These are phyloP conservation scores for Thuja plicata DNA, from an alignment of 83 land plant species.

Conservation along the genomic window DNA sequence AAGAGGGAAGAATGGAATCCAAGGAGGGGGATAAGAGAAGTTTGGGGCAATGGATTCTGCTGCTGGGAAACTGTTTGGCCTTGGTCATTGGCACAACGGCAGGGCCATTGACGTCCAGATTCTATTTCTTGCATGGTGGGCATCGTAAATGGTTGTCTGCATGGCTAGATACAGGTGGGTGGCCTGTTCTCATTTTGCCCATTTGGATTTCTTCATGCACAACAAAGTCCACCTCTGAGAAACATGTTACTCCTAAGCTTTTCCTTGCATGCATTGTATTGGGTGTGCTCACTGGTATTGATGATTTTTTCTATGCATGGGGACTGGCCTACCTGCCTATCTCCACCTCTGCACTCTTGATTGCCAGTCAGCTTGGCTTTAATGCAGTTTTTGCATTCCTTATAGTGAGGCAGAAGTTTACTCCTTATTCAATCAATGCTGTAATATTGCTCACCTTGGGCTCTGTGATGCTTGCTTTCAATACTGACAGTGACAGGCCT, in stretches of 20 bases:
- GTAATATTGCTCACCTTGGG: slow-evolving; percentile 25
- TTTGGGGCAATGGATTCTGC: background rate
- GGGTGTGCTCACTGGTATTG: slow-evolving; percentile 30
- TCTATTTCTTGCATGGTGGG: slow-evolving; percentile 59
- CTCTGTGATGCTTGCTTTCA: slow-evolving; percentile 24
- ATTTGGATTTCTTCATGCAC: slow-evolving; percentile 13
- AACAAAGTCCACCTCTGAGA: background rate
- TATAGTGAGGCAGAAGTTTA: slow-evolving; percentile 30
- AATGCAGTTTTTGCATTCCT: slow-evolving; percentile 33
- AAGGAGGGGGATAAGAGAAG: background rate
- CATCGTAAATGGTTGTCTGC: slow-evolving; percentile 34
- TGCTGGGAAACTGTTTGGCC: background rate
- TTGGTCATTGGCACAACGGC: slow-evolving; percentile 19
- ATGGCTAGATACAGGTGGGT: slow-evolving; percentile 44
- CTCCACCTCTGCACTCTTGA: slow-evolving; percentile 33
- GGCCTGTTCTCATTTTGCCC: slow-evolving; percentile 37
- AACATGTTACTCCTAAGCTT: slow-evolving; percentile 18
- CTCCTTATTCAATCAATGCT: slow-evolving; percentile 20
- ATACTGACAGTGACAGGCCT: slow-evolving; percentile 30
- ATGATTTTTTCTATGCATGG: slow-evolving; percentile 35
- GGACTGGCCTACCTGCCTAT: slow-evolving; percentile 36
- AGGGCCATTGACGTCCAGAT: slow-evolving; percentile 35
- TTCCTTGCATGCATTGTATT: slow-evolving; percentile 8
- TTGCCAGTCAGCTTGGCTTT: slow-evolving; percentile 41
- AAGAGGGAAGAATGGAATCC: background rate